Base-by-base conservation (phyloP, 169 alveolate genomes). In the Plasmodium adleri region DNA sequence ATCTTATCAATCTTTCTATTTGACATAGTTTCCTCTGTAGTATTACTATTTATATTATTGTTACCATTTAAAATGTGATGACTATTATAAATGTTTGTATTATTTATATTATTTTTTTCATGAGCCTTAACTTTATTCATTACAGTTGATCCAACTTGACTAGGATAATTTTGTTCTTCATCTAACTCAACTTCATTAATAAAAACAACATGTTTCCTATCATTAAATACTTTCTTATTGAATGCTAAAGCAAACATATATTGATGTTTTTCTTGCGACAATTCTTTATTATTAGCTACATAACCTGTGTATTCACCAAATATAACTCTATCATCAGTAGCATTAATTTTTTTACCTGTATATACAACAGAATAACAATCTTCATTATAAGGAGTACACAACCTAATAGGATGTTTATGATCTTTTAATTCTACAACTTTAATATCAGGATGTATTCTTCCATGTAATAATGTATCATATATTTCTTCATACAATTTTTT, bases 221-320 rank as follows among this genome's bases (percentile, higher is more conserved):
- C 92, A 22, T 95, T 92, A 96, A 97, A 96, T 2, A 97, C 95
- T 49, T 90, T 74, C 47, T 96, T 88, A 59, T 94, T 90, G 87
- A 96, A 96, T 47, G 95, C 88, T 47, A 96, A 88, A 60, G 95
- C 97, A 74, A 96, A 96, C 63, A 93, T 97, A 63, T 96, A 96
- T 80, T 96, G 97, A 67, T 95, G 96, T 28, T 74, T 70, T 32
- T 93, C 88, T 60, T 94, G 95, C 12, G 88, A 80, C 12, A 92
- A n/a, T 49, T 92, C 96, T 52, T 88, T 93, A 45, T 95, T 96
- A 24, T 93, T 93, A 60, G 94, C 93, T 26, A 96, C 97, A 52
- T 86, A 91, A 63, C 98, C 98, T 7, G 98, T 96, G 86, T 96
- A 96, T 50, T 96, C 98, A 28, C 98, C 98, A 76, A 95, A 95